Percentiles rank a stretch among this genome's conserved stretches.
phyloP scores from a whole-genome alignment of 179 eudicot genomes.

The Vitellaria paradoxa region DNA sequence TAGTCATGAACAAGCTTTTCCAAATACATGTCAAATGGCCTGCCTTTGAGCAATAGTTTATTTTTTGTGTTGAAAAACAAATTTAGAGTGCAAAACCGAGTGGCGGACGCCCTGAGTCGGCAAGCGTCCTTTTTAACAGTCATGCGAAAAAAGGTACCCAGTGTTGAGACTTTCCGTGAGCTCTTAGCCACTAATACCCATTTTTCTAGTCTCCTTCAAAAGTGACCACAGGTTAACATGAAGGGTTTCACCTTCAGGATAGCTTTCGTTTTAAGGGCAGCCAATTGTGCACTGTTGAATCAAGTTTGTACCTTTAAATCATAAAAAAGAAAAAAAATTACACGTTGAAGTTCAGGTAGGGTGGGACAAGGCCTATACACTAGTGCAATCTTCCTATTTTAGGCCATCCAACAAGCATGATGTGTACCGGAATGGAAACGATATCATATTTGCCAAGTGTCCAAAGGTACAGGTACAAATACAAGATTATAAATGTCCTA shows the following conservation, averaged over 20 bases:
- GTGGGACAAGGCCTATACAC: neutral
- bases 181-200: no score
- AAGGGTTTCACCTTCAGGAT: no score
- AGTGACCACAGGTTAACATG: no score
- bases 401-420: neutral
- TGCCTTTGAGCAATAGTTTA: neutral
- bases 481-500: constrained; percentile 4
- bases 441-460: neutral
- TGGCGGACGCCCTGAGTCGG: no score
- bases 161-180: neutral
- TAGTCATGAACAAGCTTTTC: neutral
- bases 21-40: neutral
- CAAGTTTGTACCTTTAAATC: neutral
- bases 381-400: neutral
- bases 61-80: neutral
- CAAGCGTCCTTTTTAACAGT: neutral
- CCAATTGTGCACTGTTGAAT: neutral
- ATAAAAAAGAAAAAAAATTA: neutral
- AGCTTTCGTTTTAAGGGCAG: no score
- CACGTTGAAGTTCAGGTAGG: neutral
- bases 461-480: neutral
- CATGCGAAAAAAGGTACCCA: no score
- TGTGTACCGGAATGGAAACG: neutral
- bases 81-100: no score
- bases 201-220: no score